A percentile compares a stretch with the other conserved stretches of the same genome.
Evolutionary conservation across 2,329 filamentous ascomycete genomes (phyloP).

Genomic region (Colletotrichum lindemuthianum): DNA sequence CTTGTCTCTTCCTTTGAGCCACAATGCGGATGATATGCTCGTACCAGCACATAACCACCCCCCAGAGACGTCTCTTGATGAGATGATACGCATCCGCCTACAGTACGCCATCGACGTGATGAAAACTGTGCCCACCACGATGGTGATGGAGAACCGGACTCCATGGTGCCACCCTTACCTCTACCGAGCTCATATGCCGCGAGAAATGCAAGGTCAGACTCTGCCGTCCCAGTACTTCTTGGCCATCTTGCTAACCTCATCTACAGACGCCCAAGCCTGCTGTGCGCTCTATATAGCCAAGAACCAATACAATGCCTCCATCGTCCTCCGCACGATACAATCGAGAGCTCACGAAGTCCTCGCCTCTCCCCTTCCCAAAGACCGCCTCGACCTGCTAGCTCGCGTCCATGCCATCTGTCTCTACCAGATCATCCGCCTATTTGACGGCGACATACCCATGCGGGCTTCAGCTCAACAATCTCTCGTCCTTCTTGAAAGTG

Average conservation of each 20-base stretch:
- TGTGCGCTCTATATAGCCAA: slow-evolving; percentile 64
- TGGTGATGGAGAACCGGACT: slow-evolving; percentile 60
- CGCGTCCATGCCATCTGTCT: slow-evolving; percentile 54
- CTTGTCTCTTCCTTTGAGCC: slow-evolving; percentile 34
- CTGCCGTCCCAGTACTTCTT: background rate
- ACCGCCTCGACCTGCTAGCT: slow-evolving; percentile 46
- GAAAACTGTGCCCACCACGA: slow-evolving; percentile 56
- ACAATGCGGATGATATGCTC: slow-evolving; percentile 20
- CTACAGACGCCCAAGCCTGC: slow-evolving; percentile 59
- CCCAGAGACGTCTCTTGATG: slow-evolving; percentile 38
- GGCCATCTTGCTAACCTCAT: background rate
- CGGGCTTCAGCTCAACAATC: slow-evolving; percentile 45
- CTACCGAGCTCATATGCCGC: slow-evolving; percentile 62
- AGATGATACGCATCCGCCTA: slow-evolving; percentile 46
- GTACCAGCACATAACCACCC: background rate
- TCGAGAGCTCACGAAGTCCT: slow-evolving; percentile 55
- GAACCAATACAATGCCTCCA: slow-evolving; percentile 56
- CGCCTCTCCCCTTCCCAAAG: slow-evolving; percentile 44
- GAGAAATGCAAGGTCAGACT: slow-evolving; percentile 56
- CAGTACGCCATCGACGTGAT: slow-evolving; percentile 61
- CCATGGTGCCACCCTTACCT: slow-evolving; percentile 65
- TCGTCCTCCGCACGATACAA: slow-evolving; percentile 61
- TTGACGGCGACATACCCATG: slow-evolving; percentile 52
- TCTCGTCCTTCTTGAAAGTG: slow-evolving; percentile 45
- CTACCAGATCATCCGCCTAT: slow-evolving; percentile 57